Evolutionary conservation across 2,329 filamentous ascomycete species (phyloP), one percentile per base, ranked within the genome.

Genomic region (Lachnellula subtilissima): DNA sequence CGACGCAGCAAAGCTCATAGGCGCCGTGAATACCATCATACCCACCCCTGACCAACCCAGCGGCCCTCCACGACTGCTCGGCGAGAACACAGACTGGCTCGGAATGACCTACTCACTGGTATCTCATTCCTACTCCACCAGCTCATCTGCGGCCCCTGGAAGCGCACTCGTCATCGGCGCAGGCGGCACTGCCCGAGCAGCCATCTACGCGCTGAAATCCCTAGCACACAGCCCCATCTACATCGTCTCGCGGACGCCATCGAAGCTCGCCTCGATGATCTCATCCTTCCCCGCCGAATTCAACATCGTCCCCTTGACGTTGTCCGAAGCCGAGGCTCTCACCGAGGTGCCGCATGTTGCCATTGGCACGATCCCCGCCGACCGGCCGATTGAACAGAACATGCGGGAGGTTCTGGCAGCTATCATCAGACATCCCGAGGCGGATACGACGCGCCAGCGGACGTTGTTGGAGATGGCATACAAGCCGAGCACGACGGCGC

Each of bases 381-480:
- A 97, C 72, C 82, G 82, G 59, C 88, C 92, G 0, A 88, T 97
- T 59, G 92, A 97, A 61, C 66, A 80, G 0, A 74, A 73, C 11
- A 85, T 96, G 72, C 79, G 81, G 22, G 83, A 86, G 63, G 77
- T 88, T 1, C 74, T 97, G 9, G 72, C 75, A 5, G 72, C 77
- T 15, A 66, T 84, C 36, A 69, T 85, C n/a, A 74, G 75, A 56
- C 73, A 67, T 58, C 70, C 64, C 61, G 70, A 66, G 58, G 66
- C 53, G 65, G 69, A 67, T 61, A 55, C 54, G 25, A 46, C 47
- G 5, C 48, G 71, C 15, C 64, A 73, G 25, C 80, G 82, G 19
- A 82, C 94, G 12, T 74, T 97, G 58, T 75, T 97, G 3, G 94
- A 99, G 72, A 96, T 99, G 92, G 93, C 94, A 2, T 99, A 99